Base-by-base conservation (phyloP, 768 basidiomycete species). In the Antrodiella citrinella region DNA sequence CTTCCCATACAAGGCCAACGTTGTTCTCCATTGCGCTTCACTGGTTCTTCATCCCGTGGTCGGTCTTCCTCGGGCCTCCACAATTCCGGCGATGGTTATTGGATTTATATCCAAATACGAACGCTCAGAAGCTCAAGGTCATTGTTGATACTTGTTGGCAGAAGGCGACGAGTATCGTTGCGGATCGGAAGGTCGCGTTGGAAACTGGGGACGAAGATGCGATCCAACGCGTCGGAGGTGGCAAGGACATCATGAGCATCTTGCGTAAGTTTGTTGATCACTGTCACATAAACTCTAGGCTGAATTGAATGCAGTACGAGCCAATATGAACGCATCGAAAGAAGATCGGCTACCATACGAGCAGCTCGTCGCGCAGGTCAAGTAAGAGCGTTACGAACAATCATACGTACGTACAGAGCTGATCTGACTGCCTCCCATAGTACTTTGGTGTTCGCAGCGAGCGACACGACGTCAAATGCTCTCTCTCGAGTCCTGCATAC, bases 171-270 rank as follows among this genome's bases (percentile, higher is more conserved):
- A 9, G 9, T 5, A 10, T 43, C 9, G 41, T 43, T 22, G 41
- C 7, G 7, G 7, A 19, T 9, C 41, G 41, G 10, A 7, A 18
- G 10, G 45, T 21, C 3, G 56, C 51, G 4, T 21, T 60, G 26
- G 48, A 40, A 20, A 30, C 19, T 12, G 56, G 52, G 13, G 53
- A 56, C 24, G 54, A 52, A 12, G 57, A 35, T 4, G 47, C 53
- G 2, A 46, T 49, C 18, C 23, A 52, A n/a, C 48, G 52, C 23
- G 21, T 58, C 18, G 57, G 55, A n/a, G 55, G 55, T 43, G 60
- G 62, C 15, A 56, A 57, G 19, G 61, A 63, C 39, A 56, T 63
- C 43, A 56, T 61, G 53, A 61, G 59, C 50, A 50, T 57, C 23
- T 43, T 59, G 11, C 45, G 59, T 60, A 45, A 52, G 59, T 22